Evolutionary conservation across 2,329 filamentous ascomycete species (phyloP), one percentile per base, ranked within the genome.

Genomic region (Calonectria naviculata): DNA sequence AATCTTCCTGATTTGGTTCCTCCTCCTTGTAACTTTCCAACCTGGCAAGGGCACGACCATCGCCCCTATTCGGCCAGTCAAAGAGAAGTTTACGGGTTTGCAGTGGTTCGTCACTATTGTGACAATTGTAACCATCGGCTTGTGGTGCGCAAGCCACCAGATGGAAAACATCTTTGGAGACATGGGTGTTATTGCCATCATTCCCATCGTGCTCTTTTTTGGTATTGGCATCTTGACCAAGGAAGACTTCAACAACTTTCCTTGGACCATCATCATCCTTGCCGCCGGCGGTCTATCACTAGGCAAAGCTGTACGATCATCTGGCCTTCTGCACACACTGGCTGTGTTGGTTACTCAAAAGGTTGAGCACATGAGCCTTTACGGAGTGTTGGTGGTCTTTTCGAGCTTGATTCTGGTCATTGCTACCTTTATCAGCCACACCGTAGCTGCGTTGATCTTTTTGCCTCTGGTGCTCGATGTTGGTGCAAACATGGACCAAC

Each of bases 211-310:
- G 4, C 88, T 98, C 47, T 99, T 99, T 89, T 99, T 99, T 78
- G 97, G 97, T 66, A 95, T 95, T 2, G 97, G 97, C 13, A 96
- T 98, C 75, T 88, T 99, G 36, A 98, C 95, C 60, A 99, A 98
- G 84, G 97, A 98, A 84, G 97, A 99, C 84, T 99, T 99, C 82
- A 99, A 99, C 87, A 99, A 99, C 83, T 99, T 99, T 83, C 93
- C 98, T 44, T 99, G 97, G 97, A 99, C 97, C 24, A 99, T 99
- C 83, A 98, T 99, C 84, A 98, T 99, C 79, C 92, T 99, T 24
- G 97, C 97, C 0, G 96, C 97, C 0, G 97, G 97, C 56, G 97
- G 97, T 9, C 86, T 99, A 38, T 95, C 95, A 1, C 91, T 99
- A 0, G 97, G 97, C 68, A 98, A 97, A 82, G 94, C 96, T 0